Base-by-base conservation (phyloP, 2,329 filamentous ascomycete species). In the Exophiala aquamarina region DNA sequence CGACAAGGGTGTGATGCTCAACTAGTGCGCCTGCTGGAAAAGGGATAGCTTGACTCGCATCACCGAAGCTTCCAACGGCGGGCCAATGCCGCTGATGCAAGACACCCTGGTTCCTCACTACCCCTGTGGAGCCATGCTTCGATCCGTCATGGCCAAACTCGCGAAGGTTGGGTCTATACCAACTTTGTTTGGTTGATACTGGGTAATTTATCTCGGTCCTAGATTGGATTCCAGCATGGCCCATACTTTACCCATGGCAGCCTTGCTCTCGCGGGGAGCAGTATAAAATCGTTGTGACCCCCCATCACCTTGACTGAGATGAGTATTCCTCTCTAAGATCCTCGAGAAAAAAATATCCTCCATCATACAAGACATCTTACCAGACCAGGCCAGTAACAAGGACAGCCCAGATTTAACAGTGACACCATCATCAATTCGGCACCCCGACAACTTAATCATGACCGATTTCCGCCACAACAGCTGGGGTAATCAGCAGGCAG, bases 21-120 rank as follows among this genome's bases (percentile, higher is more conserved):
- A 19, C 18, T 48, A 52, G 46, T 52, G 49, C 49, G 49, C 49
- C 49, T 52, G 18, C 49, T 46, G 26, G 14, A 21, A 38, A 21
- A 18, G 49, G 49, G 13, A 28, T 46, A 49, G 49, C 29, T 19
- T 4, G 7, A 18, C 19, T 37, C 23, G 23, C 32, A 7, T 34
- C 32, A 34, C 14, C 32, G 6, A 31, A 31, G 23, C 11, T 26
- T 6, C 11, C 23, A 6, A 26, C 11, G 23, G 23, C 11, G 23
- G 23, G 6, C 23, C 11, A n/a, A n/a, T n/a, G n/a, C n/a, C n/a
- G n/a, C n/a, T n/a, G n/a, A 6, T 26, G 23, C 11, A 6, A 26
- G 23, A 26, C 11, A 26, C 23, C 23, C 23, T 26, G 23, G 23
- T 26, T n/a, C 23, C 23, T 6, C 23, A 26, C 23, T 26, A 6